Evolutionary conservation across 306 rosid genomes (phyloP).

Genomic region (Cicer arietinum): DNA sequence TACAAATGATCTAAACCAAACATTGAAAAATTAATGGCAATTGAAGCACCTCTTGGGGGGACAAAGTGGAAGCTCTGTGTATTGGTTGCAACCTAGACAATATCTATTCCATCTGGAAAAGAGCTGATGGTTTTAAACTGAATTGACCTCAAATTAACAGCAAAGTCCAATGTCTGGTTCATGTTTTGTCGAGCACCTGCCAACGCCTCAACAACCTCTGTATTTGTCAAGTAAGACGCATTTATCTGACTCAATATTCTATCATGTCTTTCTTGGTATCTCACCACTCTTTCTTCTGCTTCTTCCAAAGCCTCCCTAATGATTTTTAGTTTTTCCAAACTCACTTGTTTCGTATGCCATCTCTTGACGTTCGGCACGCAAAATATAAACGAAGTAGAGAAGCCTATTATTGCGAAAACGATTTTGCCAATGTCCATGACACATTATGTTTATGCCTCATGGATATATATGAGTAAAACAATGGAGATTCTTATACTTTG

Average conservation of each 20-base stretch:
- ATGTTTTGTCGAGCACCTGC: slow-evolving; percentile 53
- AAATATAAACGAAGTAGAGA: slow-evolving; percentile 55
- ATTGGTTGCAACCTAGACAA: neutral
- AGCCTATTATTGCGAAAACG: slow-evolving; percentile 54
- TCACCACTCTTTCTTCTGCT: slow-evolving; percentile 63
- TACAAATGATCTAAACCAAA: neutral
- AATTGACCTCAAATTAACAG: slow-evolving; percentile 55
- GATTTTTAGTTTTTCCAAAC: slow-evolving; percentile 54
- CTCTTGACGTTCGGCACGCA: slow-evolving; percentile 50
- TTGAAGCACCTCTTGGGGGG: slow-evolving; percentile 2
- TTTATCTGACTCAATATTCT: slow-evolving; percentile 56
- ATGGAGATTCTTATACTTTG: slow-evolving; percentile 37
- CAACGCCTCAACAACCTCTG: slow-evolving; percentile 58
- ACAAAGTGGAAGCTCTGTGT: neutral
- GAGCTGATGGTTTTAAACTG: slow-evolving; percentile 51
- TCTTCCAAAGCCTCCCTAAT: slow-evolving; percentile 58
- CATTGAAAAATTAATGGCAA: neutral
- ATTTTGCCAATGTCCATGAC: slow-evolving; percentile 47
- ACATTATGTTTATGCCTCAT: slow-evolving; percentile 15
- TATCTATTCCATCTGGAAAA: slow-evolving; percentile 49
- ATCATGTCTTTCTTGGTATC: slow-evolving; percentile 67
- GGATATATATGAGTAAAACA: slow-evolving; percentile 2
- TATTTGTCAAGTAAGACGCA: slow-evolving; percentile 54
- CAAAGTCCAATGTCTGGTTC: slow-evolving; percentile 61
- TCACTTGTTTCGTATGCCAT: slow-evolving; percentile 52